These are phyloP conservation scores for Lepraria neglecta DNA, from an alignment of 495 filamentous ascomycete species.

Conservation along the genomic window DNA sequence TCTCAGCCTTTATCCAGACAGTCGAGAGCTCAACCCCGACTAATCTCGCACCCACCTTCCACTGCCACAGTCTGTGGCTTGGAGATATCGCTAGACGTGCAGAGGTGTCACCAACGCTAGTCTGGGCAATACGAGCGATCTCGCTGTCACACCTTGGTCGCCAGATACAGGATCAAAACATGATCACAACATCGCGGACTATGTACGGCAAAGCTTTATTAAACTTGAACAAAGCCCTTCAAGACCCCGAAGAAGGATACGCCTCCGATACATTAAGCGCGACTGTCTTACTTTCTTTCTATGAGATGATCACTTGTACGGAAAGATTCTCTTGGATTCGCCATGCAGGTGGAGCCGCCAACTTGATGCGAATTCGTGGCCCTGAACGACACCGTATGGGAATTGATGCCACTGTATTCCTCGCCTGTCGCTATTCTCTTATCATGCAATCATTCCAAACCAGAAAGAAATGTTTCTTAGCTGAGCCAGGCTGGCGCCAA, in stretches of 20 bases:
- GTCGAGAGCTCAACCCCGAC: not conserved
- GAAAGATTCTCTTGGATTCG: slow-evolving; percentile 33
- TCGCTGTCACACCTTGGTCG: slow-evolving; percentile 12
- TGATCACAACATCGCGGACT: slow-evolving; percentile 26
- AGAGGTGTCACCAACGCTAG: slow-evolving; percentile 10
- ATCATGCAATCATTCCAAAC: slow-evolving; percentile 31
- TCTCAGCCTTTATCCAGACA: slow-evolving; percentile 13
- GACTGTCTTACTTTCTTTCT: slow-evolving; percentile 35
- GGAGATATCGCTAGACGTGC: slow-evolving; percentile 8
- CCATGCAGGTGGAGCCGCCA: slow-evolving; percentile 36
- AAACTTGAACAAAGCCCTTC: slow-evolving; percentile 30
- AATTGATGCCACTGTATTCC: slow-evolving; percentile 35
- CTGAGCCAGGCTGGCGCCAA: slow-evolving; percentile 34
- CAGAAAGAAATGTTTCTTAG: slow-evolving; percentile 34
- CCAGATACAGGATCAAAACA: slow-evolving; percentile 17
- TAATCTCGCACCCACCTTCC: slow-evolving; percentile 5
- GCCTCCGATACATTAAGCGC: slow-evolving; percentile 28
- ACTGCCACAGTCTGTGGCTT: slow-evolving; percentile 21
- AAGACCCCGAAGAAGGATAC: slow-evolving; percentile 22
- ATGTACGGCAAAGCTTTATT: slow-evolving; percentile 35
- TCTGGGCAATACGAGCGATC: slow-evolving; percentile 15
- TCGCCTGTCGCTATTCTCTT: slow-evolving; percentile 34
- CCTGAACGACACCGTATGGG: slow-evolving; percentile 31
- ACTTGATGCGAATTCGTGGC: slow-evolving; percentile 35
- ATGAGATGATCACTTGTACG: slow-evolving; percentile 36